Percentiles rank a stretch among this genome's conserved stretches.
Conservation (phyloP, 805 yeast species). For the Starmera quercuum region DNA sequence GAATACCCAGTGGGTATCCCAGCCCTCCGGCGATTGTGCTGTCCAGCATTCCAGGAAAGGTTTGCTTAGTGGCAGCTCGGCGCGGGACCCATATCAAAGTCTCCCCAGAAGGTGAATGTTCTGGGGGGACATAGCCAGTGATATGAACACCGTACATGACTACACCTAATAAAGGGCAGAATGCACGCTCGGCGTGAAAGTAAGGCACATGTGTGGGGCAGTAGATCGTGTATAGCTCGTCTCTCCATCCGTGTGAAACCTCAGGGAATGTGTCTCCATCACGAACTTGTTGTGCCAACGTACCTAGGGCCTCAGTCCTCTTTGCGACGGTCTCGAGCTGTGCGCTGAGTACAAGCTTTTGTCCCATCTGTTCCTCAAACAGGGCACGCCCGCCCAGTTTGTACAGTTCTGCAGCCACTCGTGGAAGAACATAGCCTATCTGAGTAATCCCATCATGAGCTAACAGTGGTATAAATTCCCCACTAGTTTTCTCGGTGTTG, state of each 20-base stretch:
- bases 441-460: conserved; percentile 11
- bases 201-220: conserved; percentile 49
- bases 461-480: conserved; percentile 3
- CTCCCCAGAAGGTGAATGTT: conserved; percentile 27
- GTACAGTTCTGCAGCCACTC: conserved; percentile 7
- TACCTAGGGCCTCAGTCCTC: conserved; percentile 33
- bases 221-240: conserved; percentile 73
- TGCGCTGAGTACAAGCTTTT: conserved; percentile 21
- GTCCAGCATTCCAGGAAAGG: conserved; percentile 88
- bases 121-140: conserved; percentile 62
- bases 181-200: conserved; percentile 69
- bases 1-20: conserved; percentile 68
- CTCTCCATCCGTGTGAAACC: conserved; percentile 73
- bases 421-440: conserved; percentile 9
- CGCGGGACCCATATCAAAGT: conserved; percentile 77
- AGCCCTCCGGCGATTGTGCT: conserved; percentile 95
- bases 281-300: conserved; percentile 36
- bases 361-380: conserved; percentile 10
- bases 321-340: conserved; percentile 29
- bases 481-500: neutral
- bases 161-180: conserved; percentile 76
- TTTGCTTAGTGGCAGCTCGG: conserved; percentile 68
- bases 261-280: conserved; percentile 27
- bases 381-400: no score
- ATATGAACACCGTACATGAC: conserved; percentile 88